Evolutionary conservation across 2,329 filamentous ascomycete species (phyloP), one percentile per base, ranked within the genome.

Genomic region (Phaeosphaeriaceae sp.): DNA sequence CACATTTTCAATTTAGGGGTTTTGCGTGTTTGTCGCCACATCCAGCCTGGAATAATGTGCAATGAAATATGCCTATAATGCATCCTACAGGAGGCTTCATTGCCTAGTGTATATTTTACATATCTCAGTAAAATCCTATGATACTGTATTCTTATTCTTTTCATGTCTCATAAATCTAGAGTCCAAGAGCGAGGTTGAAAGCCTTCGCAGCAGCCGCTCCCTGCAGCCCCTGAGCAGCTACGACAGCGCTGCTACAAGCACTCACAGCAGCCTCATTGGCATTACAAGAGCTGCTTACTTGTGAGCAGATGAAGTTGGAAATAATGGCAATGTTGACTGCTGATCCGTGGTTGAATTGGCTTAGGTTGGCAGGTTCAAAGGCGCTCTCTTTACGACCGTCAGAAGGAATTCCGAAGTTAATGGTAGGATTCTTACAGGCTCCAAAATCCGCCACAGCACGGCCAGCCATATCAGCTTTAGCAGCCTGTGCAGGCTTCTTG

Each of bases 291-390:
- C 52, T 72, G 26, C 61, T 48, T 16, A 80, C 64, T 46, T 77
- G 76, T 33, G 71, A 62, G 66, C 77, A 80, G 64, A 80, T 79
- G 60, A 82, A 82, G 37, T 70, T 56, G 12, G 79, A 71, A 56
- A 82, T 77, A 58, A 81, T 70, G 34, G 63, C 71, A 60, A 81
- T 79, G 60, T 76, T 76, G 33, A 75, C 64, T 6, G 80, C 81
- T 3, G 79, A 81, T 44, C 80, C 80, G 68, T 83, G 82, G 66
- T 73, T 75, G 72, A 83, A 84, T 63, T 63, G 67, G 28, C 55
- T 46, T 61, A 73, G 60, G 64, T 80, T 74, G 8, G 63, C 65
- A 30, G 78, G 71, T 56, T 76, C 70, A 53, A 80, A 81, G 12
- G 75, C 71, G 26, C 37, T 16, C 9, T 29, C 40, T 7, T 46